phyloP scores from a whole-genome alignment of 441 rosid species.

The Corymbia calophylla region DNA sequence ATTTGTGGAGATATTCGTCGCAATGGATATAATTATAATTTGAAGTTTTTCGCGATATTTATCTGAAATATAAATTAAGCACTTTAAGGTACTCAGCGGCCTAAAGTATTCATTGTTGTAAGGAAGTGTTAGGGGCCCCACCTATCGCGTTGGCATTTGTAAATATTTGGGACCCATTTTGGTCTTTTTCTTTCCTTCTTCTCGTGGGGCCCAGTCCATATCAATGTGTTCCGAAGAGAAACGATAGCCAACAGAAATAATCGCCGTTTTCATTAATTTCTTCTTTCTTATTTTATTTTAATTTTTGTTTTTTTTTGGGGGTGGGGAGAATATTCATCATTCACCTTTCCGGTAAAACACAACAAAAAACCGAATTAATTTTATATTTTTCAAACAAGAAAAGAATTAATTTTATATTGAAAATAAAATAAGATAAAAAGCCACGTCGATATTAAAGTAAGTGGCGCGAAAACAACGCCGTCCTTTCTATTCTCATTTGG shows the following conservation, averaged over 20 bases:
- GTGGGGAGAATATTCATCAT: background rate
- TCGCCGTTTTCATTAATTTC: background rate
- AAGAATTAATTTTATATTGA: background rate
- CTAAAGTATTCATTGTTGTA: background rate
- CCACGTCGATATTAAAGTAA: slow-evolving; percentile 16
- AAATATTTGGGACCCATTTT: background rate
- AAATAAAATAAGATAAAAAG: background rate
- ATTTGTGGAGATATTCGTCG: too few relatives aligned
- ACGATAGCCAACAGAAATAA: background rate
- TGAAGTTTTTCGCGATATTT: too few relatives aligned
- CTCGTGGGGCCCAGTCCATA: background rate
- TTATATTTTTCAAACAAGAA: background rate
- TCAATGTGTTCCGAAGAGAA: background rate
- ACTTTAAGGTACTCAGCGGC: background rate
- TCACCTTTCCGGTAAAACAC: background rate
- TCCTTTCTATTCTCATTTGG: slow-evolving; percentile 4
- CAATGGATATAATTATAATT: too few relatives aligned
- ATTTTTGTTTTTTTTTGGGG: background rate
- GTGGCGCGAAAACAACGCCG: slow-evolving; percentile 81
- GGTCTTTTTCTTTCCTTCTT: fast-evolving
- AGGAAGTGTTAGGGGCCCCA: background rate
- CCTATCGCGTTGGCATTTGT: background rate
- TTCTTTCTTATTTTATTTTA: too few relatives aligned
- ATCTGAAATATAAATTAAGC: too few relatives aligned
- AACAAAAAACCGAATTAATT: background rate